Percentiles rank a stretch among this genome's conserved stretches.
Evolutionary conservation across 371 early-diverging fungal species (phyloP).

Genomic region (Mortierella sp.): DNA sequence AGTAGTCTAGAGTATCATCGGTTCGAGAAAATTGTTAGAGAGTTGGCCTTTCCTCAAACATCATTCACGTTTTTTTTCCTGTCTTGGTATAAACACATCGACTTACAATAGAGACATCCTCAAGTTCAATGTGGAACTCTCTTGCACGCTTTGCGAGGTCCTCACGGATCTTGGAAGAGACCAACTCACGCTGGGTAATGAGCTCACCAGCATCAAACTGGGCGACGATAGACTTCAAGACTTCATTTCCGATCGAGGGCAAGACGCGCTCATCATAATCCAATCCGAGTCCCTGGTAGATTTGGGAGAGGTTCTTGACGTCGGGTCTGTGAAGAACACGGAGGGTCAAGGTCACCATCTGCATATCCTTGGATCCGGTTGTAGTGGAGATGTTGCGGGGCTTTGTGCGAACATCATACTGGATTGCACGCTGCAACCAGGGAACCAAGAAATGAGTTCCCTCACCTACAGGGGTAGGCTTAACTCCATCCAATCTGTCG

Average conservation of each 20-base stretch:
- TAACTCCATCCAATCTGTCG: slow-evolving; percentile 95
- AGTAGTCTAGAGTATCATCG: slow-evolving; percentile 56
- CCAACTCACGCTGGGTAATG: slow-evolving; percentile 98
- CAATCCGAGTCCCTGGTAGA: slow-evolving; percentile 93
- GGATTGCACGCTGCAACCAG: slow-evolving; percentile 87
- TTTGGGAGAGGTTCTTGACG: slow-evolving; percentile 76
- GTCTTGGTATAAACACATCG: background rate
- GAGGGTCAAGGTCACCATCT: slow-evolving; percentile 88
- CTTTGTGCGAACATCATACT: slow-evolving; percentile 91
- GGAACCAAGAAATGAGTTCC: slow-evolving; percentile 98
- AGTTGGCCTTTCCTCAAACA: background rate
- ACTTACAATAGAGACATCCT: slow-evolving; percentile 97
- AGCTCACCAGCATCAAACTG: slow-evolving; percentile 98
- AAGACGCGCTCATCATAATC: slow-evolving; percentile 99
- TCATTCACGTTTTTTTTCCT: background rate
- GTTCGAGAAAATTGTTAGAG: background rate
- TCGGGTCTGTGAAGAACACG: slow-evolving; percentile 96
- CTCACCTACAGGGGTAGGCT: slow-evolving; percentile 82
- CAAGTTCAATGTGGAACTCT: slow-evolving; percentile 96
- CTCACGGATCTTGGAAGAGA: slow-evolving; percentile 95
- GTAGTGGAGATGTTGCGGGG: slow-evolving; percentile 98
- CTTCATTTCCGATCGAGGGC: slow-evolving; percentile 99
- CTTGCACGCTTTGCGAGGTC: slow-evolving; percentile 93
- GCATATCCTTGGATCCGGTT: slow-evolving; percentile 91
- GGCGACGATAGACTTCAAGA: slow-evolving; percentile 97